phyloP scores from a whole-genome alignment of 1,284 basidiomycete genomes.

The Rhizoctonia solani region DNA sequence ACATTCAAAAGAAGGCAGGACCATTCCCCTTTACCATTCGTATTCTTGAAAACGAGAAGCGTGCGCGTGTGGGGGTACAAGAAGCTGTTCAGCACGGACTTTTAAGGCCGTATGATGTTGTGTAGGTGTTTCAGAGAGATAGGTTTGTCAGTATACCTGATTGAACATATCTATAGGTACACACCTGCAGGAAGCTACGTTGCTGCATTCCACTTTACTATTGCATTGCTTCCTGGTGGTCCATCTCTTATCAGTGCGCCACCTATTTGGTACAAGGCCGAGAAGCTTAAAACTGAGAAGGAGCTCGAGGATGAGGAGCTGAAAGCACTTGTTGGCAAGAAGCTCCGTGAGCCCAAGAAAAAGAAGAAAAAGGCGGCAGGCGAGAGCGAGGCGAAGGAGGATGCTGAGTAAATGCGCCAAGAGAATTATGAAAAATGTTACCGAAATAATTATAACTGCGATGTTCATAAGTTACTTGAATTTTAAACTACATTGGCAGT shows the following conservation, averaged over 20 bases:
- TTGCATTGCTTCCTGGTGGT: slow-evolving; percentile 84
- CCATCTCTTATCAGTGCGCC: slow-evolving; percentile 84
- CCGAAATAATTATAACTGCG: not conserved
- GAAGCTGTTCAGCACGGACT: slow-evolving; percentile 94
- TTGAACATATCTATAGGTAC: slow-evolving; percentile 54
- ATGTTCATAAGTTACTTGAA: not conserved
- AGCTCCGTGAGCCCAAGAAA: slow-evolving; percentile 89
- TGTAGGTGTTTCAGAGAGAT: slow-evolving; percentile 57
- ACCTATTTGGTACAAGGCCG: slow-evolving; percentile 90
- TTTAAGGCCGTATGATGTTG: slow-evolving; percentile 87
- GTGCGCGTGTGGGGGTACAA: slow-evolving; percentile 91
- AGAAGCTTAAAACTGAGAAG: slow-evolving; percentile 87
- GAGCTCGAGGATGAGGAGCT: slow-evolving; percentile 86
- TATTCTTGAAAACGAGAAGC: slow-evolving; percentile 91
- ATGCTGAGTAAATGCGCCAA: slow-evolving; percentile 8
- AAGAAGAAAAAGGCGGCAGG: slow-evolving; percentile 80
- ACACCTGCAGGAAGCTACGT: slow-evolving; percentile 80
- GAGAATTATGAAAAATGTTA: not conserved
- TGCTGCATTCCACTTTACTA: slow-evolving; percentile 94
- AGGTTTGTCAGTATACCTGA: not conserved
- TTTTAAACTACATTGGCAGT: too few relatives aligned
- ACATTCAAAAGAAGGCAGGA: slow-evolving; percentile 97
- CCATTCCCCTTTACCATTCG: slow-evolving; percentile 98
- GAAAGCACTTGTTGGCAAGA: slow-evolving; percentile 76
- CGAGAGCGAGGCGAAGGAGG: slow-evolving; percentile 44